Evolutionary conservation across 2,329 filamentous ascomycete genomes (phyloP), one percentile per base, ranked within the genome.

Genomic region (Falciphora oryzae): DNA sequence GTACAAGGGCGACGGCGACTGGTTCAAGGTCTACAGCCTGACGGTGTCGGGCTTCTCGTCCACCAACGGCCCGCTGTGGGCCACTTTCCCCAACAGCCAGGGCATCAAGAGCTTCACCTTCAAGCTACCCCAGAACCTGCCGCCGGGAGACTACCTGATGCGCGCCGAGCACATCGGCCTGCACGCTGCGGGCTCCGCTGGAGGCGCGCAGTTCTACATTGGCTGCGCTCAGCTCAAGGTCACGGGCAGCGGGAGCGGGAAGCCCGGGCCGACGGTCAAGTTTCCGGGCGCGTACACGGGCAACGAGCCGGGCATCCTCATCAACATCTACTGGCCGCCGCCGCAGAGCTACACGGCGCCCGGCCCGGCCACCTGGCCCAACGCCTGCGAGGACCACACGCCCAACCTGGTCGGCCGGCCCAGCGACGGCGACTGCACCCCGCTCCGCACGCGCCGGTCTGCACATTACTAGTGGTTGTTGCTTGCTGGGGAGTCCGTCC

Each of bases 381-480:
- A 69, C 64, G 65, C 65, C 32, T 77, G 75, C 66, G 72, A 73
- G 69, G 75, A 77, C 66, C 74, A 76, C 71, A 76, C 75, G 56
- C 71, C 73, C 68, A 77, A 77, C 74, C 66, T 72, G 4, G 69
- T 66, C 31, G 75, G 73, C 16, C 70, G 73, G 71, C 61, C 68
- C 28, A 71, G 66, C 62, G 75, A 77, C 44, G 75, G 75, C 59
- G 74, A 77, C 71, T 77, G 75, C 73, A 76, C 75, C 67, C 53
- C 31, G 29, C 18, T 16, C 22, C 61, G 44, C 44, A 11, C 38
- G 10, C 28, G 61, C 6, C 61, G 61, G 6, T 62, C 61, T 13
- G 44, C 61, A 11, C 61, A 62, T 14, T 62, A 62, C n/a, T 62
- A 44, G 38, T 31, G 2, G 35, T 38, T 18, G 59, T 61, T 44